Evolutionary conservation across 2,329 filamentous ascomycete genomes (phyloP).

Genomic region (Aspergillus unguis): DNA sequence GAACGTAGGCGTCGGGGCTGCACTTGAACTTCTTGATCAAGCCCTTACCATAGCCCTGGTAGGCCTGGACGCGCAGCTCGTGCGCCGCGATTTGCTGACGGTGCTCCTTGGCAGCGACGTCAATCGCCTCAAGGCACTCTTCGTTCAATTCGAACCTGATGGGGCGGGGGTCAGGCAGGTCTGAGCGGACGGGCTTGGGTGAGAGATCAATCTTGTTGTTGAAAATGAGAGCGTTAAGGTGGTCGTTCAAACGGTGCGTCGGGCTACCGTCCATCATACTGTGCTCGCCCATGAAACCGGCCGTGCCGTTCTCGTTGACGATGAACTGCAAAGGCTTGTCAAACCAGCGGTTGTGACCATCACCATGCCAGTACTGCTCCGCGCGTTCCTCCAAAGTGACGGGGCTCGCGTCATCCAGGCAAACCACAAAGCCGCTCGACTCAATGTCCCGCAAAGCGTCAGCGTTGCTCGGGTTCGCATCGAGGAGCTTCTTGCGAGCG

Average conservation of each 20-base stretch:
- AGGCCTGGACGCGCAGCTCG: conserved; percentile 89
- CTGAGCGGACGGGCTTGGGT: conserved; percentile 71
- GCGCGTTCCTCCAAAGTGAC: conserved; percentile 94
- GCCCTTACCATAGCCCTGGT: conserved; percentile 96
- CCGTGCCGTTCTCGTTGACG: conserved; percentile 94
- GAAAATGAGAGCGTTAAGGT: conserved; percentile 86
- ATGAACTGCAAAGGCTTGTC: conserved; percentile 99
- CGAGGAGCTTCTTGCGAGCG: conserved; percentile 71
- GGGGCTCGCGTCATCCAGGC: conserved; percentile 85
- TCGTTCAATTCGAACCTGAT: conserved; percentile 75
- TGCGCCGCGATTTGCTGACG: conserved; percentile 76
- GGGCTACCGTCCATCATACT: conserved; percentile 99
- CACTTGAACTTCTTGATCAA: conserved; percentile 99
- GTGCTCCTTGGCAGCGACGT: conserved; percentile 76
- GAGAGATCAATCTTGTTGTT: conserved; percentile 91
- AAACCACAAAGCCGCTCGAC: conserved; percentile 84
- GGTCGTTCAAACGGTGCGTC: conserved; percentile 93
- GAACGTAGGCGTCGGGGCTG: conserved; percentile 94
- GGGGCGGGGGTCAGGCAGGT: conserved; percentile 74
- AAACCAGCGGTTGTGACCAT: conserved; percentile 92
- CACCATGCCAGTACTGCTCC: conserved; percentile 96
- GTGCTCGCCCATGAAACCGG: conserved; percentile 97
- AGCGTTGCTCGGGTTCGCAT: conserved; percentile 74
- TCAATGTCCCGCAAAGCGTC: conserved; percentile 77
- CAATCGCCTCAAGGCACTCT: conserved; percentile 72